Base-by-base conservation (phyloP, 2,329 filamentous ascomycete genomes). In the Hypoxylon sp. region DNA sequence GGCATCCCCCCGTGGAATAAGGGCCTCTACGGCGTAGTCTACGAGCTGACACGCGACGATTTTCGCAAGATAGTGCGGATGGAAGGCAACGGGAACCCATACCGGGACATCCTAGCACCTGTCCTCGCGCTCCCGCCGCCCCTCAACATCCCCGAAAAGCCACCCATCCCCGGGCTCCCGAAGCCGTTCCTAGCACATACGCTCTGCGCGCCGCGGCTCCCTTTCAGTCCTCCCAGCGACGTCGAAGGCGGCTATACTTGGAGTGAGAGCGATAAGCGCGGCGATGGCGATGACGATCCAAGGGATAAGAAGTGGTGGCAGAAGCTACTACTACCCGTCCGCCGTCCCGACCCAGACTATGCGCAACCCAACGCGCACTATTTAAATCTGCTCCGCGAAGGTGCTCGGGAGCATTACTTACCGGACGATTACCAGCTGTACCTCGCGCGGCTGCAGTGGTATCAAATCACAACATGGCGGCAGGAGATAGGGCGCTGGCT, bases 1-100 rank as follows among this genome's bases (percentile, higher is more conserved):
- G 88, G 88, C 73, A 87, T 88, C 74, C 82, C 87, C 58, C 75
- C 81, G 59, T 97, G 93, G 94, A 83, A 89, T 70, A 94, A 94
- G 75, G 93, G 93, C 3, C 86, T 99, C 1, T 88, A 98, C 44
- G 96, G 96, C 24, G 93, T 97, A 15, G 96, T 98, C 3, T 99
- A 99, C 82, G 94, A 98, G 82, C 93, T 98, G 31, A 97, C 94
- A 0, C 82, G 86, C 17, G 80, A 86, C 47, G 96, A 99, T 81
- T 99, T 93, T 78, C 87, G 90, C 6, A 92, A 88, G 66, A 97
- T 99, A 73, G 91, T 98, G 67, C 91, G 91, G 4, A 98, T 94
- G 4, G 96, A 99, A 79, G 95, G 95, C 56, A 94, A 93, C 32
- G 94, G 94, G 17, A 82, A 89, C 2, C 87, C 90, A n/a, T 99